phyloP scores from a whole-genome alignment of 1,139 yeast species.

The Pichia sp. region DNA sequence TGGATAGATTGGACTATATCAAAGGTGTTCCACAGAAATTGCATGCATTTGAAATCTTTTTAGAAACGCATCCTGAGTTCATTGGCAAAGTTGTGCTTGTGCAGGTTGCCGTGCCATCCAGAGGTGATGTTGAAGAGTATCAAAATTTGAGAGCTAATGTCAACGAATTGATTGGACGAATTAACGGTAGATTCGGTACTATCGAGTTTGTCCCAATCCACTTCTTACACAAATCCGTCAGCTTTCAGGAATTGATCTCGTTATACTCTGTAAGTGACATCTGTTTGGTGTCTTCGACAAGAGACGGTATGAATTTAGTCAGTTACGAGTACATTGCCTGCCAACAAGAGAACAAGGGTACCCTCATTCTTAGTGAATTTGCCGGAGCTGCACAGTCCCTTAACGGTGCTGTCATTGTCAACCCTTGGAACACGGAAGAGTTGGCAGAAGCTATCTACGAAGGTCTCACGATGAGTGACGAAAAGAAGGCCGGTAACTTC shows the following conservation, averaged over 20 bases:
- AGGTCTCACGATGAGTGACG: constrained; percentile 81
- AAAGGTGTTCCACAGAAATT: constrained; percentile 97
- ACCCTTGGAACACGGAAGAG: constrained; percentile 99
- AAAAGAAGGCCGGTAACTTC: constrained; percentile 75
- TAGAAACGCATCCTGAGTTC: constrained; percentile 96
- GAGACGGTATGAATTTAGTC: constrained; percentile 98
- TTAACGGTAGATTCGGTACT: constrained; percentile 95
- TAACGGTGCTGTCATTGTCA: constrained; percentile 90
- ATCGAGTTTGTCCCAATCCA: constrained; percentile 98
- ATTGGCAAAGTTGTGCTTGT: constrained; percentile 94
- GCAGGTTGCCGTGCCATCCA: constrained; percentile 96
- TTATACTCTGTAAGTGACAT: constrained; percentile 85
- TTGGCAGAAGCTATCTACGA: constrained; percentile 83
- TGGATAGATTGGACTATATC: constrained; percentile 91
- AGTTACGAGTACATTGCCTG: constrained; percentile 97
- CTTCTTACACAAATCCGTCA: constrained; percentile 88
- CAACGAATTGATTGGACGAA: constrained; percentile 94
- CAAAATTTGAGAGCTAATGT: constrained; percentile 92
- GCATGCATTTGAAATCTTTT: constrained; percentile 91
- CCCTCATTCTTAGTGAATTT: constrained; percentile 84
- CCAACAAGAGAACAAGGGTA: constrained; percentile 84
- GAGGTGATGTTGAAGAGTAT: constrained; percentile 98
- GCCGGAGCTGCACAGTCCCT: constrained; percentile 99
- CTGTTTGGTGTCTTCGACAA: constrained; percentile 88
- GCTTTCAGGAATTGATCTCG: constrained; percentile 88